Base-by-base conservation (phyloP, 129 eudicot species). In the Ambrosia trifida region DNA sequence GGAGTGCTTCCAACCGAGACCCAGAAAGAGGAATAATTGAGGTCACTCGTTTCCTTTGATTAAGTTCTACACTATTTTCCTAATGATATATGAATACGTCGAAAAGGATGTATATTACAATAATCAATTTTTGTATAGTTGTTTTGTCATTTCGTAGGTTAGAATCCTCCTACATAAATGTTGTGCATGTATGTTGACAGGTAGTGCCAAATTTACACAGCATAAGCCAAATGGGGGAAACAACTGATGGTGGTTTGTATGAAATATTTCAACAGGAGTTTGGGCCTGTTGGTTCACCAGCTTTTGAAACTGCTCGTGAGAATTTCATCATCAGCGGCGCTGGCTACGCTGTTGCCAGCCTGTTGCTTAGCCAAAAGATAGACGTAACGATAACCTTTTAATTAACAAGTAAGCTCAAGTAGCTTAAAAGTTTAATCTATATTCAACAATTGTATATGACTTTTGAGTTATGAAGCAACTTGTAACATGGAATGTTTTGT, bases 151-250 rank as follows among this genome's bases (percentile, higher is more conserved):
- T 58, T 45, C 47, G 53, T 31, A 14, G 5, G 32, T 31, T 16
- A 60, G 69, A 47, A 47, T 47, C 49, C 49, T 57, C 28, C 28
- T 24, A 43, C 49, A 41, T 12, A 16, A 68, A 31, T 13, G 36
- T 28, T 74, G 64, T 31, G 44, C 30, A 24, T 75, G 45, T 67
- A 19, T 53, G 45, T 68, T 53, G 72, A 75, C 82, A 95, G 99
- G 99, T 90, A 70, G 99, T 95, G 80, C 97, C 99, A 41, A 88
- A 95, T 76, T 71, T 97, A 59, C 82, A 97, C 38, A 95, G 99
- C 83, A 85, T 97, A 83, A 95, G 97, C 77, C 99, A 95, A 82
- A 95, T 95, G 99, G 99, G 99, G 31, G 99, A 95, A 80, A 95
- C 91, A 44, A 95, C 88, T 44, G 99, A 95, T 78, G 99, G 99